Conservation (phyloP, 2,329 filamentous ascomycete genomes). For the Pseudogymnoascus sp. region DNA sequence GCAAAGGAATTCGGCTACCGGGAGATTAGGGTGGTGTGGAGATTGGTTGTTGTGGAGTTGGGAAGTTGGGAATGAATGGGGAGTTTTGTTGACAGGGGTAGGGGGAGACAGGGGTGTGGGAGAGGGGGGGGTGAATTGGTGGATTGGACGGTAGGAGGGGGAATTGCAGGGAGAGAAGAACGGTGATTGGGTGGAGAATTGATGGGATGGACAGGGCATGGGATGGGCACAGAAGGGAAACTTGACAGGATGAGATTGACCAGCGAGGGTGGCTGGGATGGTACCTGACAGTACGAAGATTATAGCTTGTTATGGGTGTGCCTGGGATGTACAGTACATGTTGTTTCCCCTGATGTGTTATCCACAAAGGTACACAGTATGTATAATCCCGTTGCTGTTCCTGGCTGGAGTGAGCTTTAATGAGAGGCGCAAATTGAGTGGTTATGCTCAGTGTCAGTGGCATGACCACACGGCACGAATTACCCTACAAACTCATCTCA, state of each 20-base stretch:
- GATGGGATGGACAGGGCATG: background rate
- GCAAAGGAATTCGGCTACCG: background rate
- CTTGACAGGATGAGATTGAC: background rate
- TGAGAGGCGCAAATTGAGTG: too few relatives aligned
- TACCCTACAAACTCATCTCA: too few relatives aligned
- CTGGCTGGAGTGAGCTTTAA: background rate
- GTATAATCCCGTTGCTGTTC: background rate
- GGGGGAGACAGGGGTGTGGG: background rate
- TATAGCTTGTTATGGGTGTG: background rate
- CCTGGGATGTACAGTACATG: background rate
- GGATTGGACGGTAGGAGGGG: background rate
- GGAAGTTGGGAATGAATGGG: background rate
- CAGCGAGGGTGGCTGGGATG: background rate
- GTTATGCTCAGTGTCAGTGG: too few relatives aligned
- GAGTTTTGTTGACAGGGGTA: background rate
- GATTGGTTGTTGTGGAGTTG: background rate
- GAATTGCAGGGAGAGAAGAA: background rate
- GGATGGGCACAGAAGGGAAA: background rate
- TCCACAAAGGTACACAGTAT: background rate
- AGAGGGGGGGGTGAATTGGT: background rate
- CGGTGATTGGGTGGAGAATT: background rate
- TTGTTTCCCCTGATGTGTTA: background rate
- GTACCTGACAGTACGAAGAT: background rate
- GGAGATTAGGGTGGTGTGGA: background rate
- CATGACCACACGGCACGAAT: too few relatives aligned